Conservation (phyloP, 176 grass and related monocot genomes). For the Avena sativa region DNA sequence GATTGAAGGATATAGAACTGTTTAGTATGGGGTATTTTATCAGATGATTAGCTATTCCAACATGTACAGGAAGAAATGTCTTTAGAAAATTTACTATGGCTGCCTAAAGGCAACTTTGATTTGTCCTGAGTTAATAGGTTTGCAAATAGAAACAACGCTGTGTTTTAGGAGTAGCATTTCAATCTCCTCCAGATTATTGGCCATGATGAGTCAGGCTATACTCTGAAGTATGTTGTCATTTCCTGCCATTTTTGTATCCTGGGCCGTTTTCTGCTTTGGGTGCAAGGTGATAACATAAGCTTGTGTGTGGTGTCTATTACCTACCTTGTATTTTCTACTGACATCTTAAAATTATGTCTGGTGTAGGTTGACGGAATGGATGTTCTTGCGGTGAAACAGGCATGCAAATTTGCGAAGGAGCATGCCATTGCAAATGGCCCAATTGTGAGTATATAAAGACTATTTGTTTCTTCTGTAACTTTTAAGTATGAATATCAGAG, state of each 20-base stretch:
- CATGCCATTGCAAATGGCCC: constrained; percentile 82
- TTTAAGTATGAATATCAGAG: neutral
- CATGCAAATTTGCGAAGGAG: constrained; percentile 94
- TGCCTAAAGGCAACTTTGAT: neutral
- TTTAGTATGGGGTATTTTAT: neutral
- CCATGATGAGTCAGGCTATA: neutral
- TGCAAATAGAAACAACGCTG: neutral
- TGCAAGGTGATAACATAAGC: neutral
- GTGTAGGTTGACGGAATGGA: constrained; percentile 97
- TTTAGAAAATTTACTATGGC: neutral
- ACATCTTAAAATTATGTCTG: neutral
- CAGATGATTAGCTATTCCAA: constrained; percentile 20
- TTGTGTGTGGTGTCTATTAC: constrained; percentile 8
- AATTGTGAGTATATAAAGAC: constrained; percentile 66
- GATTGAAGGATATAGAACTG: neutral
- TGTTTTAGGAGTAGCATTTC: constrained; percentile 1
- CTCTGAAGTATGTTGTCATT: constrained; percentile 8
- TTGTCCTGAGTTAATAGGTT: neutral
- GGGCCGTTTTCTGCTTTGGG: neutral
- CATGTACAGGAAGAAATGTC: neutral
- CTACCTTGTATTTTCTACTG: neutral
- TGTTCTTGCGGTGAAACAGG: constrained; percentile 96
- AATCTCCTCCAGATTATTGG: constrained; percentile 1
- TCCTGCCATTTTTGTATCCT: neutral
- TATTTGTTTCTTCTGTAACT: neutral